Evolutionary conservation across 208 protist species (phyloP).

Genomic region (Trypanosoma caninum): DNA sequence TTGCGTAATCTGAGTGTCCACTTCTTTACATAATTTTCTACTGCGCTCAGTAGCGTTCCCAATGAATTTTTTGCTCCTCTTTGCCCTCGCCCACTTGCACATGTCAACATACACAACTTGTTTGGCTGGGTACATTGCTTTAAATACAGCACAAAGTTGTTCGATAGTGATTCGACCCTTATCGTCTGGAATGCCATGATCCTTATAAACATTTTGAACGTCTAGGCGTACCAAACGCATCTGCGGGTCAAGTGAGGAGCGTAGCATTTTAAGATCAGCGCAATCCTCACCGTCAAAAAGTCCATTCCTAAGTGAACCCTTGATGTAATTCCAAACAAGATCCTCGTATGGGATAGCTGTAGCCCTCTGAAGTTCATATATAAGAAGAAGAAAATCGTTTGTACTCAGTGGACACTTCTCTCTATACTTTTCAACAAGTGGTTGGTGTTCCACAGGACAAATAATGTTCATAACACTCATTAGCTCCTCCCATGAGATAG

Average conservation of each 20-base stretch:
- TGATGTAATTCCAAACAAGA: slow-evolving; percentile 21
- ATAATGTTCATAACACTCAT: slow-evolving; percentile 15
- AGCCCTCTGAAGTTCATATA: slow-evolving; percentile 21
- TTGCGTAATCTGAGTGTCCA: neutral
- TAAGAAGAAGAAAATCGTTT: slow-evolving; percentile 20
- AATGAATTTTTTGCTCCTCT: slow-evolving; percentile 4
- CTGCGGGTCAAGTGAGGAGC: slow-evolving; percentile 15
- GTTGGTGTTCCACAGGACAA: slow-evolving; percentile 1
- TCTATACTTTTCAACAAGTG: neutral
- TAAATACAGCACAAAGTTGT: slow-evolving; percentile 17
- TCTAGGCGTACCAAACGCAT: slow-evolving; percentile 20
- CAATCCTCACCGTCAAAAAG: slow-evolving; percentile 16
- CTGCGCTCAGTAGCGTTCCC: neutral
- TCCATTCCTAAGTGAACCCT: slow-evolving; percentile 5
- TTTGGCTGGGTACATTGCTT: slow-evolving; percentile 12
- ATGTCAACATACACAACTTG: slow-evolving; percentile 17
- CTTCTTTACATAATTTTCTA: slow-evolving; percentile 4
- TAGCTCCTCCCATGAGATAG: slow-evolving; percentile 13
- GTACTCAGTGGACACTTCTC: slow-evolving; percentile 10
- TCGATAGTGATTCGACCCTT: slow-evolving; percentile 15
- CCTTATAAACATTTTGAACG: slow-evolving; percentile 16
- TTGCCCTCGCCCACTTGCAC: slow-evolving; percentile 21
- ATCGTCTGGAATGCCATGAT: slow-evolving; percentile 11
- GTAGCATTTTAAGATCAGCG: slow-evolving; percentile 11
- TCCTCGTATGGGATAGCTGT: slow-evolving; percentile 17